Percentiles rank a stretch among this genome's conserved stretches.
Evolutionary conservation across 169 alveolate genomes (phyloP).

Genomic region (Perkinsus chesapeaki): DNA sequence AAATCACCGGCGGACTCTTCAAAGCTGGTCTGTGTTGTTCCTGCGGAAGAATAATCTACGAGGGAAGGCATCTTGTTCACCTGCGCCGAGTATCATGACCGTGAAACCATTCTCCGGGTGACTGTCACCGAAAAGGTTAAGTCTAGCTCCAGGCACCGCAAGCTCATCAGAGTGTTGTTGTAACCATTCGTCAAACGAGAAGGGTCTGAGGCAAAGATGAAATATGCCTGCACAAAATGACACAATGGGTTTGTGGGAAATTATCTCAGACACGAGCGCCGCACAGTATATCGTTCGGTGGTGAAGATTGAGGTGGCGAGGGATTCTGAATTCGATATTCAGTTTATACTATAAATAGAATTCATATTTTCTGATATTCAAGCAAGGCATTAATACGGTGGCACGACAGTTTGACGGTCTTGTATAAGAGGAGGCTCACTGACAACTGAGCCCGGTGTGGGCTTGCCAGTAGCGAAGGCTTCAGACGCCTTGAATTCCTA

Average conservation of each 20-base stretch:
- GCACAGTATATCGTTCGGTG: no score
- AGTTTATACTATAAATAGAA: no score
- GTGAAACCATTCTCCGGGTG: slow-evolving; percentile 13
- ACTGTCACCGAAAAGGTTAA: neutral
- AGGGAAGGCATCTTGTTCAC: neutral
- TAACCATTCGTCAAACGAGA: neutral
- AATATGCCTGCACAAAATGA: no score
- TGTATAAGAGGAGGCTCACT: neutral
- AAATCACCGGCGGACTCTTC: neutral
- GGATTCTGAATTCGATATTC: no score
- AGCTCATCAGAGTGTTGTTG: neutral
- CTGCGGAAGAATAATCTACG: neutral
- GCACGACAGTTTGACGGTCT: neutral
- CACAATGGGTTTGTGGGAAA: no score
- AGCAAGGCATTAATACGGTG: neutral
- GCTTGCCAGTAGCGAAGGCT: neutral
- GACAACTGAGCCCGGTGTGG: neutral
- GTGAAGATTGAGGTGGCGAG: no score
- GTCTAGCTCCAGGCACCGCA: neutral
- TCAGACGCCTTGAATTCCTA: neutral
- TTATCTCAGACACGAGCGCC: no score
- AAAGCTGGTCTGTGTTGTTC: neutral
- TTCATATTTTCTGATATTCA: neutral
- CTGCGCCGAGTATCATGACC: neutral
- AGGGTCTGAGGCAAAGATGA: neutral